A percentile compares a stretch with the other conserved stretches of the same genome.
Conservation (phyloP, 2,329 filamentous ascomycete genomes). For the Aotearoamyces nothofagi region DNA sequence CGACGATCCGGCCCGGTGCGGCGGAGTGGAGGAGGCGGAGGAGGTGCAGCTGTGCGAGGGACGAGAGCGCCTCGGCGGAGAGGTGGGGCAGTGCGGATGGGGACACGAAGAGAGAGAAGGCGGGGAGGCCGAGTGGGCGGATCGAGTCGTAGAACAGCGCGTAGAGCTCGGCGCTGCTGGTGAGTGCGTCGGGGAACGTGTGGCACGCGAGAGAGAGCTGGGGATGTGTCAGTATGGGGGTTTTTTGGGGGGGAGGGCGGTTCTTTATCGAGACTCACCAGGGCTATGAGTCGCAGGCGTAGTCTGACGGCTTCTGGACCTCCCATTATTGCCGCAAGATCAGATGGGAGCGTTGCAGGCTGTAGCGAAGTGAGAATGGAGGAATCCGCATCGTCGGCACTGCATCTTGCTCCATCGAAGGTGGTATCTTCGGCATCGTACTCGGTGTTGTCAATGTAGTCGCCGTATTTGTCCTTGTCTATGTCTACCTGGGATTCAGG, state of each 20-base stretch:
- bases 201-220: slow-evolving; percentile 19
- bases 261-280: slow-evolving; percentile 10
- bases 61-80: slow-evolving; percentile 23
- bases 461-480: slow-evolving; percentile 42
- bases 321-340: slow-evolving; percentile 9
- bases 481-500: slow-evolving; percentile 32
- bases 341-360: slow-evolving; percentile 20
- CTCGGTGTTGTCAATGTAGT: slow-evolving; percentile 26
- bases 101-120: slow-evolving; percentile 27
- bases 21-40: slow-evolving; percentile 26
- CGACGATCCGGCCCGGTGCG: slow-evolving; percentile 22
- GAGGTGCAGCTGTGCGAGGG: slow-evolving; percentile 36
- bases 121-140: slow-evolving; percentile 15
- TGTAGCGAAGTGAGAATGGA: slow-evolving; percentile 27
- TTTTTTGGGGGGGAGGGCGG: neutral
- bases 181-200: slow-evolving; percentile 29
- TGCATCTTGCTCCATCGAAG: no score
- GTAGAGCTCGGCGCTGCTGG: slow-evolving; percentile 30
- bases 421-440: slow-evolving; percentile 9
- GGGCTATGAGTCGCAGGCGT: slow-evolving; percentile 14
- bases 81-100: slow-evolving; percentile 22
- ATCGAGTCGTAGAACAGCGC: slow-evolving; percentile 28
- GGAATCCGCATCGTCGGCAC: slow-evolving; percentile 33
- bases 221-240: neutral
- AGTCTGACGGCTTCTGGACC: slow-evolving; percentile 15